Base-by-base conservation (phyloP, 768 basidiomycete genomes). In the Russula brevipes region DNA sequence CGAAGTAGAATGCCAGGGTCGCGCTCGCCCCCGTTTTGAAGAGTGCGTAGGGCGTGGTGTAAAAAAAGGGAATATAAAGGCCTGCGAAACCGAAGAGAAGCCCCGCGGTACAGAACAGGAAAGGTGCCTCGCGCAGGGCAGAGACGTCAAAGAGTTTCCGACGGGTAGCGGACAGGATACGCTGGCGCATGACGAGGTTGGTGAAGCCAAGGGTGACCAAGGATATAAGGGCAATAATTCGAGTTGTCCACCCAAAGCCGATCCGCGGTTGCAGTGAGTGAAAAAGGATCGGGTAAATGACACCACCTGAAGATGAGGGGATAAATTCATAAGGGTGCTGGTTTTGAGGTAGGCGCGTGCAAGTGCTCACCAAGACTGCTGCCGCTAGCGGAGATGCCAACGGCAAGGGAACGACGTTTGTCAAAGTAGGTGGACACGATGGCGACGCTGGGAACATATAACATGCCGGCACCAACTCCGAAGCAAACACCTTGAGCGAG, bases 371-470 rank as follows among this genome's bases (percentile, higher is more conserved):
- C 69, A 42, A 74, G 31, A 51, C 65, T 65, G 36, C 70, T 72
- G 41, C 81, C 80, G 41, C 75, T 74, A 1, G 76, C 71, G 30
- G 75, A 75, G 47, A 83, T 68, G 9, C 81, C 79, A 67, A 80
- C 78, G 6, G 80, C 79, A 4, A 79, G 64, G 4, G 78, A 70
- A 31, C 80, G 73, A 14, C 74, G 71, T 52, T 70, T 71, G 36
- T 70, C 69, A 71, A 83, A 84, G 65, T 79, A 76, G 39, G 81
- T 81, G 5, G 78, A 75, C 8, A 80, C 67, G 24, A 82, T 63
- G 5, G 75, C 74, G 56, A 78, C 64, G 45, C 77, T 74, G 0
- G 81, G 82, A 16, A 81, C 68, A 60, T 76, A 83, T 42, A 80
- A 68, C 39, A 81, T 57, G 14, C 81, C 83, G 3, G 73, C 72